Percentiles rank a stretch among this genome's conserved stretches.
Evolutionary conservation across 306 rosid species (phyloP).

Genomic region (Sicyos edulis): DNA sequence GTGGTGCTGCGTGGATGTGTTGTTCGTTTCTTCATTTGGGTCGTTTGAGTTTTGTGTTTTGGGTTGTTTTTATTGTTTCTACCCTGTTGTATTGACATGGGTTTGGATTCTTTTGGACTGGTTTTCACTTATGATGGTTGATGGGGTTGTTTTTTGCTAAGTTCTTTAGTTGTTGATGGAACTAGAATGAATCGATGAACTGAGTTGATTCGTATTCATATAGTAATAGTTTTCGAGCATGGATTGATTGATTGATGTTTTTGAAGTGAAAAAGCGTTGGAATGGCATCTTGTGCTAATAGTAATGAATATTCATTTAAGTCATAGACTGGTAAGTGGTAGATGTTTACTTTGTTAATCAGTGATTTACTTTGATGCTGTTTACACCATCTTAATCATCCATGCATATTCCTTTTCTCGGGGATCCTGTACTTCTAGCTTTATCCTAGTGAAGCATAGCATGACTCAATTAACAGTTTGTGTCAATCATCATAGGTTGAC

Average conservation of each 20-base stretch:
- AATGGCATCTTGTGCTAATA: not conserved
- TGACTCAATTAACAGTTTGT: no score
- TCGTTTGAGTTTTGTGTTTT: slow-evolving; percentile 4
- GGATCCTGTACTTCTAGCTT: not conserved
- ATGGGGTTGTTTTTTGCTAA: not conserved
- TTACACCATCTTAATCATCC: no score
- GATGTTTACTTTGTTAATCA: no score
- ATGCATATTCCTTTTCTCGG: not conserved
- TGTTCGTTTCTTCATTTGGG: not conserved
- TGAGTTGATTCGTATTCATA: no score
- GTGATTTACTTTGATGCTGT: no score
- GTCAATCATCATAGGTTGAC: no score
- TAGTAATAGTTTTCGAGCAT: not conserved
- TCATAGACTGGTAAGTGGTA: no score
- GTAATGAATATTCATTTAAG: not conserved
- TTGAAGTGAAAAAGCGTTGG: not conserved
- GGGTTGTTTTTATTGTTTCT: not conserved
- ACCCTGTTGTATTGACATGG: slow-evolving; percentile 3
- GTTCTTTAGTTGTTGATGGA: not conserved
- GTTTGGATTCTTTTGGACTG: not conserved
- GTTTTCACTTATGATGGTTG: not conserved
- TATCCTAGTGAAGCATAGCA: not conserved
- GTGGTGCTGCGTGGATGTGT: not conserved
- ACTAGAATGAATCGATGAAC: not conserved
- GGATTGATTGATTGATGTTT: slow-evolving; percentile 2